Evolutionary conservation across 331 rosid species (phyloP), one percentile per base, ranked within the genome.

Genomic region (Arachis monticola): DNA sequence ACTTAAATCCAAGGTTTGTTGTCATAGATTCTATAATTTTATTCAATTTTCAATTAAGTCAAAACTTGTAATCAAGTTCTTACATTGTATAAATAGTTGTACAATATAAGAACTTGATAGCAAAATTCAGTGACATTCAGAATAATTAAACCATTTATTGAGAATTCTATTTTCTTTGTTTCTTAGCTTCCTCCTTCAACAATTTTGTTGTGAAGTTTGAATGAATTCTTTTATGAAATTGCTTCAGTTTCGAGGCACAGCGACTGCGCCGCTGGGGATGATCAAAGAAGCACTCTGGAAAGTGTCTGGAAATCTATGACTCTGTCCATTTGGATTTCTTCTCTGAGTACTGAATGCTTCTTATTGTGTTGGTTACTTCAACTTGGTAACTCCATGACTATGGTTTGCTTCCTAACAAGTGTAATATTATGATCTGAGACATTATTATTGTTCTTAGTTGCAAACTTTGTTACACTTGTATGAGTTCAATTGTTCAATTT

Each of bases 1-100:
- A 62, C 89, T 93, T 72, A 90, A 90, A 75, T 81, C 98, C 27
- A 88, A 93, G 98, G 98, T 93, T 56, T 77, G 90, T 51, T 17
- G 30, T 27, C 30, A 27, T 27, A 27, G 30, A 27, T 27, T 27
- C 30, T 27, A 27, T 27, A 27, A 27, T 27, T 27, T 27, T 27
- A 7, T 60, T 12, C 67, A 2, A 11, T 52, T 66, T 17, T 4
- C 11, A 53, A 60, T 57, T 27, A 27, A 27, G 30, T 27, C 30
- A 27, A 27, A 27, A 27, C 30, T 27, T 27, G 30, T 27, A 27
- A 27, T 27, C 30, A 27, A 27, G 30, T 27, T 27, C 30, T 27
- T 27, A 27, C 30, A 27, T 27, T 27, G 30, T 27, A 27, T 27
- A 27, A 27, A 27, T 27, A 1, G 30, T 27, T 27, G 30, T 27